Conservation (phyloP, 2,329 filamentous ascomycete species). For the Periconia digitata region DNA sequence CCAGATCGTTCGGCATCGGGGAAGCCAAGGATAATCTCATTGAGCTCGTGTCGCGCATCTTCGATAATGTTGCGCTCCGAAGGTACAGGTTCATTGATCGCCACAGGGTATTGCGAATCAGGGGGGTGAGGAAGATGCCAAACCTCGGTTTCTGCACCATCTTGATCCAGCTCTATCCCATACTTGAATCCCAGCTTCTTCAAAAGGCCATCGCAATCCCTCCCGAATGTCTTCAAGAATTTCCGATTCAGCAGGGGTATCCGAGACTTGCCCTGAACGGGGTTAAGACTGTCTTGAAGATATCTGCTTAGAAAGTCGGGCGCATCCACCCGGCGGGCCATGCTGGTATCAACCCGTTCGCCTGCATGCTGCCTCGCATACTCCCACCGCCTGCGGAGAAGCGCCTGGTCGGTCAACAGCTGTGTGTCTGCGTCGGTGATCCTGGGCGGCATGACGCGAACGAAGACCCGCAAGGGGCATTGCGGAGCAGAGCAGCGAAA, state of each 20-base stretch:
- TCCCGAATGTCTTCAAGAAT: conserved; percentile 64
- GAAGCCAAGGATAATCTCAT: conserved; percentile 51
- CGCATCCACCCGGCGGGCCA: conserved; percentile 57
- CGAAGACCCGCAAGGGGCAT: conserved; percentile 57
- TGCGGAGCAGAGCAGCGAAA: conserved; percentile 62
- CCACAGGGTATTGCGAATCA: conserved; percentile 19
- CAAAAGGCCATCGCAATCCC: conserved; percentile 62
- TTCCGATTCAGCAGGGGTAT: conserved; percentile 65
- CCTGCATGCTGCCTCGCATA: conserved; percentile 55
- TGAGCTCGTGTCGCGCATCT: conserved; percentile 61
- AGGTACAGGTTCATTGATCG: conserved; percentile 8
- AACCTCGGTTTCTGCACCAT: conserved; percentile 21
- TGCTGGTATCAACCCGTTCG: conserved; percentile 55
- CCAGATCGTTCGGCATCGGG: conserved; percentile 31
- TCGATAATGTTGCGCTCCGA: conserved; percentile 49
- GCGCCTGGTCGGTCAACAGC: conserved; percentile 56
- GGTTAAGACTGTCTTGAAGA: conserved; percentile 59
- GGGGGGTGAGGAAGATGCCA: conserved; percentile 39
- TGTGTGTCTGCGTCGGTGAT: conserved; percentile 52
- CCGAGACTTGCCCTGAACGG: conserved; percentile 52
- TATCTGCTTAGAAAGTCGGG: conserved; percentile 62
- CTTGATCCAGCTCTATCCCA: conserved; percentile 31
- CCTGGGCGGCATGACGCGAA: conserved; percentile 56
- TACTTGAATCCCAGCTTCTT: conserved; percentile 59
- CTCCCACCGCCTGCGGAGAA: conserved; percentile 57